These are phyloP conservation scores for Tinospora cordifolia DNA, from an alignment of 164 flowering plant genomes.

Conservation along the genomic window DNA sequence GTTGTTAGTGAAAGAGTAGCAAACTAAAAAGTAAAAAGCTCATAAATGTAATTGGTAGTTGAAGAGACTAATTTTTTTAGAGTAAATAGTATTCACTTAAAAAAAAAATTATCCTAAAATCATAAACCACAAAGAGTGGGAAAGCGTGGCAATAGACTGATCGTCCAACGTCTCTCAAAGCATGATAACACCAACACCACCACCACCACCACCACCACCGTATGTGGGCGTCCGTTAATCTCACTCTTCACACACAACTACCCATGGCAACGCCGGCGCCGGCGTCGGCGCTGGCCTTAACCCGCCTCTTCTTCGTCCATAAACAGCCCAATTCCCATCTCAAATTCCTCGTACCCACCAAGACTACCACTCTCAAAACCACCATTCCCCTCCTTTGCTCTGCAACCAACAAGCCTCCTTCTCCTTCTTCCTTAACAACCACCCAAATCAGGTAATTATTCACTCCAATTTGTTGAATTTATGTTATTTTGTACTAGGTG, in stretches of 20 bases:
- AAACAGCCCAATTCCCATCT: constrained; percentile 7
- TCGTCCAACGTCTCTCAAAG: constrained; percentile 5
- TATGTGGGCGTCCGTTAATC: neutral
- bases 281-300: neutral
- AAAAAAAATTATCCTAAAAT: no score
- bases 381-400: constrained; percentile 27
- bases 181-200: no score
- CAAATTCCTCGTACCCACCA: neutral
- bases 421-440: constrained; percentile 29
- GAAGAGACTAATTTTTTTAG: no score
- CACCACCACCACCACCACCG: neutral
- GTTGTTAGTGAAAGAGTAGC: no score
- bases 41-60: no score
- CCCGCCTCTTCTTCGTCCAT: neutral
- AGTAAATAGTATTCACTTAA: no score
- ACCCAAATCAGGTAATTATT: constrained; percentile 33
- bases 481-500: neutral
- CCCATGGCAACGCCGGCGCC: neutral
- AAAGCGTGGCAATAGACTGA: constrained; percentile 9
- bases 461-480: neutral
- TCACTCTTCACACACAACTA: neutral
- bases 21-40: no score
- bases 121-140: neutral
- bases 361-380: constrained; percentile 7
- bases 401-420: constrained; percentile 45